These are phyloP conservation scores for Acaromyces ingoldii DNA, from an alignment of 1,284 basidiomycete genomes.

Conservation along the genomic window DNA sequence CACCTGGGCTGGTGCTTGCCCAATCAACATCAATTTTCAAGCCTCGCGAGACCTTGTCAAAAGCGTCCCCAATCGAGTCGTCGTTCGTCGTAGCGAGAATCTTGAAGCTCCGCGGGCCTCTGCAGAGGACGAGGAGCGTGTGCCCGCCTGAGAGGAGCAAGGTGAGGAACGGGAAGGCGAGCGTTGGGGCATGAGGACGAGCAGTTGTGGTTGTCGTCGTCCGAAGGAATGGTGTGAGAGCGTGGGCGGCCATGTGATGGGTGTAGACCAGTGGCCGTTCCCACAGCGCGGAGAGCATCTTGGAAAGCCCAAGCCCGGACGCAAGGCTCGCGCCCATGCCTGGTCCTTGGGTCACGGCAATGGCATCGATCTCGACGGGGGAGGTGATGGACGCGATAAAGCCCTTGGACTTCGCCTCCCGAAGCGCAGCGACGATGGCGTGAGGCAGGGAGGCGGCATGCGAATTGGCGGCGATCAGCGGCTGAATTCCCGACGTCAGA, in stretches of 20 bases:
- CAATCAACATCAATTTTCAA: constrained; percentile 31
- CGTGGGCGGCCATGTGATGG: constrained; percentile 48
- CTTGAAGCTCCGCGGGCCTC: constrained; percentile 19
- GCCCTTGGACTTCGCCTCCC: constrained; percentile 8
- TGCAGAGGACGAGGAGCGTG: constrained; percentile 41
- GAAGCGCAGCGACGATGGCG: constrained; percentile 28
- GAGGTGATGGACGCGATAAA: constrained; percentile 1
- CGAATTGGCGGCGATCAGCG: constrained; percentile 29
- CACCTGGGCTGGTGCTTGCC: constrained; percentile 35
- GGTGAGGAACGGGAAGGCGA: constrained; percentile 40
- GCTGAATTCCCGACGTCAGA: constrained; percentile 40
- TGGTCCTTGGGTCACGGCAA: constrained; percentile 48
- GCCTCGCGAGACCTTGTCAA: constrained; percentile 43
- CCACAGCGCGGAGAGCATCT: constrained; percentile 33
- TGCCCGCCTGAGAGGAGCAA: constrained; percentile 48
- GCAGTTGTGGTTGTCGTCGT: constrained; percentile 8
- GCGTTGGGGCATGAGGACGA: background rate
- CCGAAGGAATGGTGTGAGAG: constrained; percentile 27
- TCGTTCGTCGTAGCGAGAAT: constrained; percentile 41
- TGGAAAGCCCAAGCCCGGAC: constrained; percentile 36
- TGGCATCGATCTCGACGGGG: constrained; percentile 30
- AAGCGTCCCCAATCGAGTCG: constrained; percentile 46
- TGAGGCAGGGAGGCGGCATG: constrained; percentile 36
- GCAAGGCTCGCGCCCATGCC: constrained; percentile 43
- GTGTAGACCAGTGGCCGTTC: constrained; percentile 39